Evolutionary conservation across 352 stramenopile species (phyloP).

Genomic region (Phytopythium litorale): DNA sequence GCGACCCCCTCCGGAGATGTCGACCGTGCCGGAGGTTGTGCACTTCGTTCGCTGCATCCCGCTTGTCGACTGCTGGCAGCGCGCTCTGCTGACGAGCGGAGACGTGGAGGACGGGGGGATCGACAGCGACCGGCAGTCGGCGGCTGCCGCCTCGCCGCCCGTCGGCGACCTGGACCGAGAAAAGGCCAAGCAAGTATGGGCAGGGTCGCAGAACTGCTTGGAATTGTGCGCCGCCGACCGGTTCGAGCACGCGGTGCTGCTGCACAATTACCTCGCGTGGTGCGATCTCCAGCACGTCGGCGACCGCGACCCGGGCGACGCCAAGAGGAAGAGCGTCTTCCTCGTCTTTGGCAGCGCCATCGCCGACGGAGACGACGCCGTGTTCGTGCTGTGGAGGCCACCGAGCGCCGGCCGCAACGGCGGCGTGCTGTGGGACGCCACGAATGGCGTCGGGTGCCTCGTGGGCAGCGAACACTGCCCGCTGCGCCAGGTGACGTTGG

Average conservation of each 20-base stretch:
- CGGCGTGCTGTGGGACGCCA: conserved; percentile 88
- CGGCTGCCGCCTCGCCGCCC: not conserved
- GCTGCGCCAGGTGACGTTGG: conserved; percentile 77
- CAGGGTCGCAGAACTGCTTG: conserved; percentile 89
- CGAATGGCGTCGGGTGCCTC: conserved; percentile 72
- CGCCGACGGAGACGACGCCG: conserved; percentile 76
- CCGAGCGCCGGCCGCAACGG: conserved; percentile 8
- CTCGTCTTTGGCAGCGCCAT: conserved; percentile 85
- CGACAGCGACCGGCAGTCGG: not conserved
- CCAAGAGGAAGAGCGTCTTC: conserved; percentile 37
- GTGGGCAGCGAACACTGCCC: conserved; percentile 78
- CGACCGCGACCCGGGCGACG: conserved; percentile 20
- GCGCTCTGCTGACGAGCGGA: not conserved
- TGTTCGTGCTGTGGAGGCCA: conserved; percentile 72
- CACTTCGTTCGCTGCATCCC: conserved; percentile 92
- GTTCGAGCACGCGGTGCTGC: conserved; percentile 90
- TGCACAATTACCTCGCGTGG: conserved; percentile 90
- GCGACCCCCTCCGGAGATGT: conserved; percentile 45
- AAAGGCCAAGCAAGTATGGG: conserved; percentile 69
- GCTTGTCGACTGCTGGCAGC: conserved; percentile 87
- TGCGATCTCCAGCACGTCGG: conserved; percentile 39
- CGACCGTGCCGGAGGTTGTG: conserved; percentile 31
- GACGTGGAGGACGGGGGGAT: not conserved
- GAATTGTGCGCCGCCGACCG: conserved; percentile 84
- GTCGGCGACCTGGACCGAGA: not conserved